A percentile compares a stretch with the other conserved stretches of the same genome.
Conservation (phyloP, 1,139 yeast species). For the Magnusiomyces ingens region DNA sequence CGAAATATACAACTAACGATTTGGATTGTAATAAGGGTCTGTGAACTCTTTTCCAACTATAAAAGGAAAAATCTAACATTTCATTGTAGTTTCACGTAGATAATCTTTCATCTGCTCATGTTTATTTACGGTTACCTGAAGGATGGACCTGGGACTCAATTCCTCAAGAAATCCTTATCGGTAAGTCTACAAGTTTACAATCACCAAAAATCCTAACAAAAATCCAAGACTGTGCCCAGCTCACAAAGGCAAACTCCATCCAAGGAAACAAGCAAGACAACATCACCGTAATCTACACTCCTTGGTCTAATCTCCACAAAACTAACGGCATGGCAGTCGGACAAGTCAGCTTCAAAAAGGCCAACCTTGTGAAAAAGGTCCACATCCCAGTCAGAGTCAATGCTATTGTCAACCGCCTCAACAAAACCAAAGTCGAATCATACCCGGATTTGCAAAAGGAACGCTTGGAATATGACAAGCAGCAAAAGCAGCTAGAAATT, state of each 20-base stretch:
- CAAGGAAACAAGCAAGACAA: constrained; percentile 70
- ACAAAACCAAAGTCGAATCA: constrained; percentile 57
- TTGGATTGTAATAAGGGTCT: too few relatives aligned
- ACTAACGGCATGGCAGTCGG: constrained; percentile 78
- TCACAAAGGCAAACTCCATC: constrained; percentile 75
- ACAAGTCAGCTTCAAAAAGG: constrained; percentile 64
- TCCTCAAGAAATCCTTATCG: constrained; percentile 43
- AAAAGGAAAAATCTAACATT: not conserved
- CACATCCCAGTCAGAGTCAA: constrained; percentile 56
- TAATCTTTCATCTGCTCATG: constrained; percentile 72
- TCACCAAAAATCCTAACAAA: not conserved
- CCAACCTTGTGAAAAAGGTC: constrained; percentile 48
- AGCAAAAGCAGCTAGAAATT: constrained; percentile 27
- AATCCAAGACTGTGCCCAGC: constrained; percentile 55
- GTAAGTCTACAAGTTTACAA: constrained; percentile 8
- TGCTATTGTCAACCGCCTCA: constrained; percentile 55
- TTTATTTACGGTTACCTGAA: constrained; percentile 54
- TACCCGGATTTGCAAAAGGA: constrained; percentile 44
- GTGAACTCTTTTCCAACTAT: too few relatives aligned
- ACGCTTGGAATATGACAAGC: constrained; percentile 35
- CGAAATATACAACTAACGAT: too few relatives aligned
- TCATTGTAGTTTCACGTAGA: constrained; percentile 59
- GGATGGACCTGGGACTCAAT: constrained; percentile 43
- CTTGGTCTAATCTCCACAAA: constrained; percentile 65
- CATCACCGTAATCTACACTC: constrained; percentile 66